These are phyloP conservation scores for Tetradesmus obliquus DNA, from an alignment of 139 green algal species.

Conservation along the genomic window DNA sequence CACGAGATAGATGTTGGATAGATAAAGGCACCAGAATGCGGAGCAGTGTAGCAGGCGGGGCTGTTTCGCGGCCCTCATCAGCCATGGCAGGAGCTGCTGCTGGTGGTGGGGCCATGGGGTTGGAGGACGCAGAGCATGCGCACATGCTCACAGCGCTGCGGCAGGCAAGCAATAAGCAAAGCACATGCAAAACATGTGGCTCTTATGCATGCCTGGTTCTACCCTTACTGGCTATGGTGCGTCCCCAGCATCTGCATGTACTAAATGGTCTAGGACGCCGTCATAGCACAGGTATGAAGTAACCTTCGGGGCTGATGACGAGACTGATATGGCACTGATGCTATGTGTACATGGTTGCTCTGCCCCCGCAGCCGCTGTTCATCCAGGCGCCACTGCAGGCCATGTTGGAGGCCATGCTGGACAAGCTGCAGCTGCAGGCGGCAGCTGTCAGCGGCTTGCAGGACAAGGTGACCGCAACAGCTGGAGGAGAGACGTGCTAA, in stretches of 20 bases:
- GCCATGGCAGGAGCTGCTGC: conserved; percentile 1
- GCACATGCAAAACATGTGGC: too few relatives aligned
- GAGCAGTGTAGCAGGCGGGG: background rate
- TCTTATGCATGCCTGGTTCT: too few relatives aligned
- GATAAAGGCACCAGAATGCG: background rate
- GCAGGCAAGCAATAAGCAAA: background rate
- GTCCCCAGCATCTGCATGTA: too few relatives aligned
- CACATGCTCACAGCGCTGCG: conserved; percentile 31
- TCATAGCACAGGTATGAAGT: too few relatives aligned
- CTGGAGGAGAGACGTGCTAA: background rate
- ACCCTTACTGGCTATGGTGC: too few relatives aligned
- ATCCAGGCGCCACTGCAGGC: conserved; percentile 67
- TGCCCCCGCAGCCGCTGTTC: conserved; percentile 57
- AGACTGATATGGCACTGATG: too few relatives aligned
- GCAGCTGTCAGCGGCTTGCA: background rate
- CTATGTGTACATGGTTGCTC: background rate
- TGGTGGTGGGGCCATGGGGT: conserved; percentile 10
- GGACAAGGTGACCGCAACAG: conserved; percentile 2
- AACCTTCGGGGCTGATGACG: too few relatives aligned
- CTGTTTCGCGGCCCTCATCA: background rate
- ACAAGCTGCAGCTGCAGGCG: background rate
- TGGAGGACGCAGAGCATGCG: conserved; percentile 14
- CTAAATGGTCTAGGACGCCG: too few relatives aligned
- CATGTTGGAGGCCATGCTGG: conserved; percentile 27
- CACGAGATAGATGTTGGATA: background rate